phyloP scores from a whole-genome alignment of 305 asterid species.

The Solanum hybrid region DNA sequence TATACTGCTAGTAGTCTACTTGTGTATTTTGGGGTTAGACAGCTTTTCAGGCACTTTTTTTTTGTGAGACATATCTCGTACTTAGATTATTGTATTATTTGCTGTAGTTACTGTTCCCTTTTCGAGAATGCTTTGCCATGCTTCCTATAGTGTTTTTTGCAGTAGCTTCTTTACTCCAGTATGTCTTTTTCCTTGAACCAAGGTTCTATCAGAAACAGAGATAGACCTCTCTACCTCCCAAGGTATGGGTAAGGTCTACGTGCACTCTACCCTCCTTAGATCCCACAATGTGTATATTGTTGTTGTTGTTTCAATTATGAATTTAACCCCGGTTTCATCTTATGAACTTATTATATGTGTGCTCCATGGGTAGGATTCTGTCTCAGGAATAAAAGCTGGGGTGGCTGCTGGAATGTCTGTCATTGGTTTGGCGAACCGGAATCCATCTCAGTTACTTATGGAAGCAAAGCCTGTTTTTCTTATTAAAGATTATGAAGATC shows the following conservation, averaged over 20 bases:
- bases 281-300: neutral
- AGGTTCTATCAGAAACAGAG: neutral
- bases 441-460: constrained; percentile 52
- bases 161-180: neutral
- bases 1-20: neutral
- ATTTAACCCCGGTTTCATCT: neutral
- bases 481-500: constrained; percentile 74
- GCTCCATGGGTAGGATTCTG: constrained; percentile 53
- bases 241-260: neutral
- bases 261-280: neutral
- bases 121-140: neutral
- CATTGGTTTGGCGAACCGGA: constrained; percentile 68
- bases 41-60: neutral
- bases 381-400: constrained; percentile 87
- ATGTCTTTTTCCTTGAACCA: neutral
- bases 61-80: neutral
- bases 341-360: neutral
- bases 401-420: constrained; percentile 86
- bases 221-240: neutral
- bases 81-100: neutral
- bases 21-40: neutral
- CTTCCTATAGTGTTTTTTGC: neutral
- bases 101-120: neutral
- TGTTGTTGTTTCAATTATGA: neutral
- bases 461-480: constrained; percentile 71